Conservation (phyloP, 768 basidiomycete species). For the Serendipita vermifera region DNA sequence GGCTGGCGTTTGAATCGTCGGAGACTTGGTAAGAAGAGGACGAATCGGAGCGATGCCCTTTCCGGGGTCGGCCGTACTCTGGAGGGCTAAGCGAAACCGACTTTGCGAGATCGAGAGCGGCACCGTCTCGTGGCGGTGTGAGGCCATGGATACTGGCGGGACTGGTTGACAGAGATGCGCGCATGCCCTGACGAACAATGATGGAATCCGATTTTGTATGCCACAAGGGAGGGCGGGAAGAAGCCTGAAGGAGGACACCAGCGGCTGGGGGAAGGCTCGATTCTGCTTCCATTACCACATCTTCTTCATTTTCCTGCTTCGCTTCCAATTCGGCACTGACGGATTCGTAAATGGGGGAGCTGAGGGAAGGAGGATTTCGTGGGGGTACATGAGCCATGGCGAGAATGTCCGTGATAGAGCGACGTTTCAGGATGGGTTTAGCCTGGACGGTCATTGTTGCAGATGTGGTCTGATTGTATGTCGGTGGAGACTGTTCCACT, state of each 20-base stretch:
- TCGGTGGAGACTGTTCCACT: not conserved
- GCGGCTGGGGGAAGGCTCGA: not conserved
- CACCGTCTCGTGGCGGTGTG: not conserved
- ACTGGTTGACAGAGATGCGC: not conserved
- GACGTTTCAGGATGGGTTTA: conserved; percentile 94
- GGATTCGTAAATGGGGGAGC: conserved; percentile 1
- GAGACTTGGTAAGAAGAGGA: conserved; percentile 5
- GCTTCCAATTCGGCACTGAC: conserved; percentile 13
- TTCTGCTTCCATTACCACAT: not conserved
- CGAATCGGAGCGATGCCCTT: conserved; percentile 3
- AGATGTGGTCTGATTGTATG: not conserved
- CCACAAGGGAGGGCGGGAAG: conserved; percentile 26
- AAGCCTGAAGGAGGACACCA: not conserved
- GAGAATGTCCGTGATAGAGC: conserved; percentile 82
- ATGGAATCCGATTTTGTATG: conserved; percentile 88
- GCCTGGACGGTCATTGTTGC: not conserved
- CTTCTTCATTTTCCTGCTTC: not conserved
- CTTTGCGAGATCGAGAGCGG: not conserved
- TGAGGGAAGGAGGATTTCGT: not conserved
- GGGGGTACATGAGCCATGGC: not conserved
- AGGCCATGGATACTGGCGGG: not conserved
- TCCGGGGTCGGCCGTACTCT: conserved; percentile 23
- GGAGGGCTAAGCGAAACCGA: conserved; percentile 15
- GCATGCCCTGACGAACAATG: conserved; percentile 32
- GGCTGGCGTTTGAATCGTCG: not conserved